Evolutionary conservation across 2,329 filamentous ascomycete species (phyloP).

Genomic region (Cercospora janseana): DNA sequence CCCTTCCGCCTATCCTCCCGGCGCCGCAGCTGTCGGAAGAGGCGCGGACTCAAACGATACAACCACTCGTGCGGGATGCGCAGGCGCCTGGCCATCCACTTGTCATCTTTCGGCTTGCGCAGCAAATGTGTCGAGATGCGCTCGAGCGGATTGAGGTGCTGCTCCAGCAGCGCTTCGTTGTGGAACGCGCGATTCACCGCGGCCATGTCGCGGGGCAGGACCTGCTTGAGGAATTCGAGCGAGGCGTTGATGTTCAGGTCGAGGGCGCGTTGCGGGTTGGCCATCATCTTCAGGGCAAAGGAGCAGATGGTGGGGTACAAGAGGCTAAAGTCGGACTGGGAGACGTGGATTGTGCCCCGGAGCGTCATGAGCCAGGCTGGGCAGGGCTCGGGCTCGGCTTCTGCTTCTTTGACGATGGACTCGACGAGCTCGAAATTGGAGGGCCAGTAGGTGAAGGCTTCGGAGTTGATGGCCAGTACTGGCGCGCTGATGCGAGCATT

Average conservation of each 20-base stretch:
- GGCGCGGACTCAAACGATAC: slow-evolving; percentile 48
- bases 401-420: slow-evolving; percentile 58
- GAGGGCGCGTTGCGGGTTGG: slow-evolving; percentile 62
- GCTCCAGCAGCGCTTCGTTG: slow-evolving; percentile 51
- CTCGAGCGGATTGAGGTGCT: slow-evolving; percentile 38
- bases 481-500: slow-evolving; percentile 53
- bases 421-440: slow-evolving; percentile 60
- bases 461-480: slow-evolving; percentile 62
- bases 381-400: slow-evolving; percentile 36
- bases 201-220: slow-evolving; percentile 50
- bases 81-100: slow-evolving; percentile 58
- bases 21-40: slow-evolving; percentile 44
- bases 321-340: slow-evolving; percentile 65
- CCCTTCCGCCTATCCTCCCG: slow-evolving; percentile 39
- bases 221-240: slow-evolving; percentile 60
- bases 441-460: slow-evolving; percentile 70
- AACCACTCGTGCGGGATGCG: slow-evolving; percentile 59
- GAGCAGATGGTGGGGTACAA: slow-evolving; percentile 61
- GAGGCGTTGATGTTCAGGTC: slow-evolving; percentile 62
- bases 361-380: slow-evolving; percentile 50
- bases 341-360: slow-evolving; percentile 62
- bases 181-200: slow-evolving; percentile 53
- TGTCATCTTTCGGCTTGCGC: slow-evolving; percentile 54
- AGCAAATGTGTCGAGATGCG: slow-evolving; percentile 48
- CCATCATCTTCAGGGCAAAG: slow-evolving; percentile 60